Evolutionary conservation across 371 early-diverging fungal genomes (phyloP), one percentile per base, ranked within the genome.

Genomic region (Apophysomyces sp.): DNA sequence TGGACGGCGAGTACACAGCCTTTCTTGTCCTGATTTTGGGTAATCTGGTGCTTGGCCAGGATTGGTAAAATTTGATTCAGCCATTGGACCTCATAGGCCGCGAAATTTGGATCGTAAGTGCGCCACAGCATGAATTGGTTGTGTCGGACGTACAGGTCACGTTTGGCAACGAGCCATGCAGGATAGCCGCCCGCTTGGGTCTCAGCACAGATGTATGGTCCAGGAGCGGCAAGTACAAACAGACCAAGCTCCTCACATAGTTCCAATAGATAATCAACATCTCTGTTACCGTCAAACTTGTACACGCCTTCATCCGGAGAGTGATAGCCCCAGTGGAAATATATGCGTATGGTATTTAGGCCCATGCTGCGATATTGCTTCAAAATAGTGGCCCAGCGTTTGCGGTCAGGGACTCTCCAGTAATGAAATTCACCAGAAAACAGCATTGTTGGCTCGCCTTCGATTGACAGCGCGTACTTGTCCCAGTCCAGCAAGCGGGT

Each of bases 281-380:
- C 91, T 5, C 92, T 74, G 68, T 87, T 86, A 27, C 89, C 92
- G 2, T 91, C 85, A 78, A 93, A 95, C 51, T 82, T 55, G 62
- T 93, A 95, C n/a, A 81, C 75, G 24, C 88, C 91, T 63, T 90
- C 84, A 37, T 80, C 73, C 4, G 93, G 89, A 12, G 91, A 89
- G 67, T 94, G 95, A 71, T 84, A 92, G 6, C 92, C 94, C 95
- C 95, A 95, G 67, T 93, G 91, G 72, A 95, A 93, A 67, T 92
- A 91, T 60, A 95, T 91, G n/a, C 94, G 86, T 63, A 95, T 87
- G 16, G 89, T 78, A 67, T 91, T 93, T 37, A 93, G 79, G 2
- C 94, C 94, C 21, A 84, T 78, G 0, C 86, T 76, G 36, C 86
- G 86, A 77, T 87, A 89, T 69, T 88, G 87, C 62, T 84, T 81